These are phyloP conservation scores for Microsporum ferrugineum DNA, from an alignment of 2,329 filamentous ascomycete genomes.

Conservation along the genomic window DNA sequence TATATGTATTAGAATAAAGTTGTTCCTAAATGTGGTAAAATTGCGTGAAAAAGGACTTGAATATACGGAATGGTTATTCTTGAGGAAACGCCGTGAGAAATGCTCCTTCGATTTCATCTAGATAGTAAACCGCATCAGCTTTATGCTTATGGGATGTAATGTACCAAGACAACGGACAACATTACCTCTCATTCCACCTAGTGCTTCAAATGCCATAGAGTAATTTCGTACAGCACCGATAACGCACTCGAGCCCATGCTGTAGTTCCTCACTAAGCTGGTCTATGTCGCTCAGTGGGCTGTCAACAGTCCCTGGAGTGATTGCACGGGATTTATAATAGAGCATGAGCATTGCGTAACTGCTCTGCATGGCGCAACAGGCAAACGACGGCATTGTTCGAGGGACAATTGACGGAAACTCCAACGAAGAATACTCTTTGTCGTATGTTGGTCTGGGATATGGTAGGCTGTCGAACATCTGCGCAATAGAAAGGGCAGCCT, in stretches of 20 bases:
- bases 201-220: slow-evolving; percentile 32
- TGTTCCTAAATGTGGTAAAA: background rate
- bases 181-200: slow-evolving; percentile 36
- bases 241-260: slow-evolving; percentile 29
- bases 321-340: slow-evolving; percentile 32
- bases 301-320: slow-evolving; percentile 21
- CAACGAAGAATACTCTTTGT: slow-evolving; percentile 10
- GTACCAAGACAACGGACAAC: background rate
- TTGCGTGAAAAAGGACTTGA: background rate
- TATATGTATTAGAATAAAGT: background rate
- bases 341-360: slow-evolving; percentile 39
- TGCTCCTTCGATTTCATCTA: slow-evolving; percentile 35
- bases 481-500: slow-evolving; percentile 31
- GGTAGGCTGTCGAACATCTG: slow-evolving; percentile 32
- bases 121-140: background rate
- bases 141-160: background rate
- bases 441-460: slow-evolving; percentile 24
- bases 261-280: slow-evolving; percentile 27
- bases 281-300: slow-evolving; percentile 19
- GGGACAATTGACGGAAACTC: slow-evolving; percentile 20
- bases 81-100: slow-evolving; percentile 32
- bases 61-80: slow-evolving; percentile 9
- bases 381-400: slow-evolving; percentile 38
- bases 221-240: slow-evolving; percentile 31
- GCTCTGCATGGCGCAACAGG: slow-evolving; percentile 38